Percentiles rank a stretch among this genome's conserved stretches.
Conservation (phyloP, 148 eudicot genomes). For the Simmondsia chinensis region DNA sequence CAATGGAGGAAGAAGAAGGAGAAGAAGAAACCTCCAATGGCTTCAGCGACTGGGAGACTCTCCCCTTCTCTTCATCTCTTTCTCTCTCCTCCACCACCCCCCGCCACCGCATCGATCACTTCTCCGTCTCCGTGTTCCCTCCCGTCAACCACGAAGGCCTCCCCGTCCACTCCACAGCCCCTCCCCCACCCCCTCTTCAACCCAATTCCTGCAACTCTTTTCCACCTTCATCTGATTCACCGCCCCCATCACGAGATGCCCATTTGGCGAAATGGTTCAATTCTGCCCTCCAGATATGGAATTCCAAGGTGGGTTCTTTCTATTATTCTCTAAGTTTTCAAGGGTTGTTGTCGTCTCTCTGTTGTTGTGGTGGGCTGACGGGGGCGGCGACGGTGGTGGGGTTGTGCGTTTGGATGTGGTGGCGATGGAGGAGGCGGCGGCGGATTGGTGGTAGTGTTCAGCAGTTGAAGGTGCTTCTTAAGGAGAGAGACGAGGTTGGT, state of each 20-base stretch:
- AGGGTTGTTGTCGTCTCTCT: background rate
- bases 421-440: background rate
- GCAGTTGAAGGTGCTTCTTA: conserved; percentile 18
- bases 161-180: conserved; percentile 12
- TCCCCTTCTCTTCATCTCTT: background rate
- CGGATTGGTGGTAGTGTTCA: conserved; percentile 16
- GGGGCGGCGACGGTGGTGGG: background rate
- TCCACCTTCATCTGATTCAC: no score
- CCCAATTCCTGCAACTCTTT: background rate
- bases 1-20: conserved; percentile 9
- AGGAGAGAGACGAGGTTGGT: conserved; percentile 41
- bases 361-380: conserved; percentile 14
- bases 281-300: conserved; percentile 21
- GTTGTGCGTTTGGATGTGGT: no score
- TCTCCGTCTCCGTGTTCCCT: conserved; percentile 24
- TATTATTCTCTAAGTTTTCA: background rate
- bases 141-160: conserved; percentile 42
- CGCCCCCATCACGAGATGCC: background rate
- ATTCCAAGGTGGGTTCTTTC: conserved; percentile 15
- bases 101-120: background rate
- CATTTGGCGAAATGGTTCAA: conserved; percentile 11
- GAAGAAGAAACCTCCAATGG: background rate
- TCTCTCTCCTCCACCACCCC: background rate
- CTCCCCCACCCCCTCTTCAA: conserved; percentile 3
- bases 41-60: conserved; percentile 6